Percentiles rank a stretch among this genome's conserved stretches.
These are phyloP conservation scores for Orychophragmus violaceus DNA, from an alignment of 345 rosid species.

Conservation along the genomic window DNA sequence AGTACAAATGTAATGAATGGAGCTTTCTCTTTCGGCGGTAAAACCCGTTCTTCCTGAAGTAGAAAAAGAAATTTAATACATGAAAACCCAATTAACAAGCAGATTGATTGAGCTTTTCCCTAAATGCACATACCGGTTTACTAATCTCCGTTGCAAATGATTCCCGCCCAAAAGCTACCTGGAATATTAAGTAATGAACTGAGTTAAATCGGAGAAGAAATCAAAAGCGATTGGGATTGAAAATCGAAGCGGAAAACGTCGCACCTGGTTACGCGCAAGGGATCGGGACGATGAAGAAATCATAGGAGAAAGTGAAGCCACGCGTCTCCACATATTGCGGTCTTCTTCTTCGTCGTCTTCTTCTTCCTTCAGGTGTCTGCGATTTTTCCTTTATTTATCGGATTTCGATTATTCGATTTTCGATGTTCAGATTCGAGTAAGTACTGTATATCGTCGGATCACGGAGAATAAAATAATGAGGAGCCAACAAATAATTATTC, in stretches of 20 bases:
- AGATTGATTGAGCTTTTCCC: background rate
- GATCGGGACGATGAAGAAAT: slow-evolving; percentile 47
- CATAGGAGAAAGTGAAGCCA: slow-evolving; percentile 52
- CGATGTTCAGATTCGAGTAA: slow-evolving; percentile 15
- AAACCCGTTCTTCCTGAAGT: slow-evolving; percentile 33
- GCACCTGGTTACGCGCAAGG: slow-evolving; percentile 42
- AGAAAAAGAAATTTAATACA: background rate
- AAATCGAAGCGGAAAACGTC: background rate
- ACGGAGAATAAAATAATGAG: slow-evolving; percentile 17
- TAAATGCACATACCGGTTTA: slow-evolving; percentile 39
- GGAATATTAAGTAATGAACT: background rate
- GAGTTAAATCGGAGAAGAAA: background rate
- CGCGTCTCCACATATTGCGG: slow-evolving; percentile 73
- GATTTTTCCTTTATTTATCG: background rate
- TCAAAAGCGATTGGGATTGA: background rate
- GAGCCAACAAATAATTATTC: background rate
- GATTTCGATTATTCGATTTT: background rate
- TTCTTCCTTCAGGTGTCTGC: background rate
- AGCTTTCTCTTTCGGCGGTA: slow-evolving; percentile 35
- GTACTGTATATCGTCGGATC: slow-evolving; percentile 34
- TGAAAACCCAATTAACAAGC: background rate
- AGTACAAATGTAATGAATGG: slow-evolving; percentile 78
- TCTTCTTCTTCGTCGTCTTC: slow-evolving; percentile 4
- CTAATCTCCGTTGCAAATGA: slow-evolving; percentile 36
- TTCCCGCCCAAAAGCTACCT: slow-evolving; percentile 40